These are phyloP conservation scores for Benincasa hispida DNA, from an alignment of 306 rosid genomes.

Conservation along the genomic window DNA sequence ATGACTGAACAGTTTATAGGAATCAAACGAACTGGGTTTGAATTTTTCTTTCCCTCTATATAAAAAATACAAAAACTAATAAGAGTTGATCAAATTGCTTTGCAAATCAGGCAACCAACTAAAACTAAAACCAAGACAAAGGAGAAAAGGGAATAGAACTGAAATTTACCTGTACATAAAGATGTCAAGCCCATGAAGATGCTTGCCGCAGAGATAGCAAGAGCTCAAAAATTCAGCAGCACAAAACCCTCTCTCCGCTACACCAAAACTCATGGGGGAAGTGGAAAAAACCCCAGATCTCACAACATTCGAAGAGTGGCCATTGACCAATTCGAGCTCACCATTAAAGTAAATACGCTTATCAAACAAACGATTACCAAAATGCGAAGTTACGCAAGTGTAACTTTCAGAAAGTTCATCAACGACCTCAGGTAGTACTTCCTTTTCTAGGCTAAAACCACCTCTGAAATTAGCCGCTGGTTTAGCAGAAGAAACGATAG, in stretches of 20 bases:
- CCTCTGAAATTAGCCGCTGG: constrained; percentile 52
- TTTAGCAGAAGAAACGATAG: constrained; percentile 52
- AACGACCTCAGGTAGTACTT: constrained; percentile 10
- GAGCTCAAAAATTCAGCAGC: constrained; percentile 34
- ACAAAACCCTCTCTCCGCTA: constrained; percentile 18
- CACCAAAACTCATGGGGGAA: constrained; percentile 37
- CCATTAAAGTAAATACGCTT: constrained; percentile 35
- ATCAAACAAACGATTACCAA: constrained; percentile 17
- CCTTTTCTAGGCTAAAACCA: constrained; percentile 13
- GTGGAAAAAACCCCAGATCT: constrained; percentile 38
- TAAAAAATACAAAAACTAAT: not conserved
- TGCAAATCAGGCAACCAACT: not conserved
- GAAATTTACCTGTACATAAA: constrained; percentile 63
- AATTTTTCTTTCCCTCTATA: not conserved
- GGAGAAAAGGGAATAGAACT: not conserved
- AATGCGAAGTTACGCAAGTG: constrained; percentile 45
- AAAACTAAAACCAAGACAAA: not conserved
- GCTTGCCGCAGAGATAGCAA: constrained; percentile 51
- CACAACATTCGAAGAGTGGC: constrained; percentile 5
- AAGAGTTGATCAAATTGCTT: not conserved
- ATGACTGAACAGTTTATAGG: not conserved
- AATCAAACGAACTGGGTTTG: not conserved
- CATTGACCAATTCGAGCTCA: constrained; percentile 15
- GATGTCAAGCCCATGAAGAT: constrained; percentile 60
- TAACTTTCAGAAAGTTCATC: constrained; percentile 43